These are phyloP conservation scores for Talinum fruticosum DNA, from an alignment of 148 eudicot genomes.

Conservation along the genomic window DNA sequence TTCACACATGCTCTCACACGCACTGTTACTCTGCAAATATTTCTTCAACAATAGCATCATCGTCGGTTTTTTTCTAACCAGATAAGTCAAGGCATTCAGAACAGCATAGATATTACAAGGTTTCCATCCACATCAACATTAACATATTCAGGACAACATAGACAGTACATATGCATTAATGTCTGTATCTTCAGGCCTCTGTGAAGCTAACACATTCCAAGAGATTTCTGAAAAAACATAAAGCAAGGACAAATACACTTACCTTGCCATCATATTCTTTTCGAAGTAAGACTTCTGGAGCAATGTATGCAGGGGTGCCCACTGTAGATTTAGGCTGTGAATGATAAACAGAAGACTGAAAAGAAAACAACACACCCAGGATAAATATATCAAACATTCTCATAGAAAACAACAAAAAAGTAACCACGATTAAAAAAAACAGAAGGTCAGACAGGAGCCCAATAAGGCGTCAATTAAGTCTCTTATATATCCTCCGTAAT, in stretches of 20 bases:
- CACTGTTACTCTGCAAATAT: background rate
- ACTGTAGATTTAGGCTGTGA: slow-evolving; percentile 96
- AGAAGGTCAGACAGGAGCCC: background rate
- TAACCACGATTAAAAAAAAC: background rate
- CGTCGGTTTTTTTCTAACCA: no score
- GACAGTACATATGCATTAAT: background rate
- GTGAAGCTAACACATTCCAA: background rate
- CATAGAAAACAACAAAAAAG: background rate
- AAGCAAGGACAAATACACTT: slow-evolving; percentile 6
- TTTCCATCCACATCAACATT: no score
- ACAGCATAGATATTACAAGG: background rate
- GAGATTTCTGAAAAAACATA: background rate
- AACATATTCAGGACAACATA: background rate
- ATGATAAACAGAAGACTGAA: slow-evolving; percentile 85
- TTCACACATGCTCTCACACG: background rate
- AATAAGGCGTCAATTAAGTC: background rate
- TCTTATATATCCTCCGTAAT: no score
- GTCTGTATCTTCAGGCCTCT: background rate
- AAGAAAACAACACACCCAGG: slow-evolving; percentile 16
- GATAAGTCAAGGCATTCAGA: background rate
- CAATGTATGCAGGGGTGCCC: slow-evolving; percentile 96
- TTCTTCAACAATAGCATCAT: background rate
- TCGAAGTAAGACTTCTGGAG: slow-evolving; percentile 82
- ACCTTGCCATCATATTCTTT: slow-evolving; percentile 98
- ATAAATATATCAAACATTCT: background rate